These are phyloP conservation scores for Colletotrichum lindemuthianum DNA, from an alignment of 2,329 filamentous ascomycete species.

Conservation along the genomic window DNA sequence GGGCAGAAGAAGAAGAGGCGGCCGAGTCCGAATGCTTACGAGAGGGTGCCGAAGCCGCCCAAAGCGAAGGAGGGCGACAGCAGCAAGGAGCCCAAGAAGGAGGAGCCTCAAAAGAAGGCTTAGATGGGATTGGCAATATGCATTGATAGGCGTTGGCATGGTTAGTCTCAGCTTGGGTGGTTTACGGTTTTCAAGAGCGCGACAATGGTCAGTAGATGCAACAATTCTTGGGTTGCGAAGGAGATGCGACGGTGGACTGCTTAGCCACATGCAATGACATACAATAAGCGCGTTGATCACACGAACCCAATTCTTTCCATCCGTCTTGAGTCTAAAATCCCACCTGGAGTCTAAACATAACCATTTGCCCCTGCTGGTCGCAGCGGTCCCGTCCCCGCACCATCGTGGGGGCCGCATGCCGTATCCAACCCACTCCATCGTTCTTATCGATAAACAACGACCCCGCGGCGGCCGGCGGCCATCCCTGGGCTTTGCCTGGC, in stretches of 20 bases:
- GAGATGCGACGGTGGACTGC: no score
- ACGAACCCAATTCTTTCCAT: no score
- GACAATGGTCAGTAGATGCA: no score
- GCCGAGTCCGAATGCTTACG: constrained; percentile 84
- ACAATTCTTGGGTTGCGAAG: no score
- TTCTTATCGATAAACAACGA: constrained; percentile 32
- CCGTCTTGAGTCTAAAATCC: no score
- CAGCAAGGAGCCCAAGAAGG: constrained; percentile 33
- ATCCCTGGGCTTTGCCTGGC: no score
- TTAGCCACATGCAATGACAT: no score
- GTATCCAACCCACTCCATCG: neutral
- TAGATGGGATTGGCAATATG: neutral
- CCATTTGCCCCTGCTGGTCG: neutral
- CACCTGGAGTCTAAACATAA: neutral
- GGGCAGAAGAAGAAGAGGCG: constrained; percentile 52
- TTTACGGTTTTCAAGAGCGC: neutral
- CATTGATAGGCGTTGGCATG: constrained; percentile 25
- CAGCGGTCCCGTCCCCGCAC: constrained; percentile 17
- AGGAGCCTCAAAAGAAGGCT: neutral
- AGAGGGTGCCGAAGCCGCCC: constrained; percentile 70
- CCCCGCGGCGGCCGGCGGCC: constrained; percentile 16
- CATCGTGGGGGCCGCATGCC: constrained; percentile 12
- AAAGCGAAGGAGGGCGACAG: constrained; percentile 47
- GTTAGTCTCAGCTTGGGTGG: neutral
- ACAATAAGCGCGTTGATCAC: no score